These are phyloP conservation scores for Dryas integrifolia DNA, from an alignment of 331 rosid genomes.

Conservation along the genomic window DNA sequence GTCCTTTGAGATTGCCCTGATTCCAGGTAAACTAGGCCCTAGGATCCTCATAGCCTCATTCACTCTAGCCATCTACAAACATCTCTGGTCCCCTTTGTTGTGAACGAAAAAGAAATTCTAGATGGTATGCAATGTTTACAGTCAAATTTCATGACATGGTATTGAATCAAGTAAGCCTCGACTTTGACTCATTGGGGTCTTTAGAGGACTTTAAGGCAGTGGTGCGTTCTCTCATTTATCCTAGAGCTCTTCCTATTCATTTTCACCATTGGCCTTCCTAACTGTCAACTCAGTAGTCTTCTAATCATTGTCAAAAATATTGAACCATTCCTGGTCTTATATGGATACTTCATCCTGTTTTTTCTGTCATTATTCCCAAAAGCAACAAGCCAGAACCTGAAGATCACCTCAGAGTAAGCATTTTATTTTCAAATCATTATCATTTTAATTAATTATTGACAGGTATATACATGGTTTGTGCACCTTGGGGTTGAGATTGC, in stretches of 20 bases:
- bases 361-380: conserved; percentile 13
- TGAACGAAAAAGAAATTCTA: too few relatives aligned
- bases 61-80: too few relatives aligned
- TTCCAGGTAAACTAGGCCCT: not conserved
- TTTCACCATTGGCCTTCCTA: not conserved
- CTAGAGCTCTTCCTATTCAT: not conserved
- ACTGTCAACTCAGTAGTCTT: conserved; percentile 12
- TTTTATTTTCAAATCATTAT: conserved; percentile 67
- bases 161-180: too few relatives aligned
- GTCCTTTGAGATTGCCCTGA: not conserved
- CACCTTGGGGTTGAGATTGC: conserved; percentile 93
- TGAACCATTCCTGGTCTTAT: conserved; percentile 2
- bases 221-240: too few relatives aligned
- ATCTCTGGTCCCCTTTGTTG: too few relatives aligned
- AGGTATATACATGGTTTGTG: conserved; percentile 78
- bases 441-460: conserved; percentile 77
- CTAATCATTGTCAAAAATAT: conserved; percentile 3
- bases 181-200: too few relatives aligned
- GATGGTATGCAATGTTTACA: too few relatives aligned
- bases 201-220: too few relatives aligned
- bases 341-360: conserved; percentile 17
- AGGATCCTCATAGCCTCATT: too few relatives aligned
- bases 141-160: too few relatives aligned
- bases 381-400: conserved; percentile 37
- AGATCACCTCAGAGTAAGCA: conserved; percentile 43